These are phyloP conservation scores for Cryptococcus wingfieldii DNA, from an alignment of 1,284 basidiomycete species.

Conservation along the genomic window DNA sequence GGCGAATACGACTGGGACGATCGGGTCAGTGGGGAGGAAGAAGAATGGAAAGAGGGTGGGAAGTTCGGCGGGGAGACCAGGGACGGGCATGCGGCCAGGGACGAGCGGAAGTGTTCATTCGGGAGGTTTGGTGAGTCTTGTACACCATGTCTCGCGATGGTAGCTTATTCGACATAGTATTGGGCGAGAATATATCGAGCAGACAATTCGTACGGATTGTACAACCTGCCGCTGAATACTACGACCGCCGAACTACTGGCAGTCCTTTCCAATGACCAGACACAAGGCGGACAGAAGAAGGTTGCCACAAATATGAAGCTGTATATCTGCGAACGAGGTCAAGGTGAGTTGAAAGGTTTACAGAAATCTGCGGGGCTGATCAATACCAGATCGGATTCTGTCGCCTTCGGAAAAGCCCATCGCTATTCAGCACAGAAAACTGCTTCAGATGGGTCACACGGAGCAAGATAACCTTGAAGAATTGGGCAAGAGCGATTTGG, in stretches of 20 bases:
- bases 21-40: slow-evolving; percentile 12
- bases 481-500: slow-evolving; percentile 75
- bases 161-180: slow-evolving; percentile 29
- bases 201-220: slow-evolving; percentile 69
- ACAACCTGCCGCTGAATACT: slow-evolving; percentile 61
- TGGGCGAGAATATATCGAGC: slow-evolving; percentile 71
- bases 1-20: slow-evolving; percentile 15
- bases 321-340: slow-evolving; percentile 75
- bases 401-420: slow-evolving; percentile 78
- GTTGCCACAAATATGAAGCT: slow-evolving; percentile 62
- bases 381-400: slow-evolving; percentile 66
- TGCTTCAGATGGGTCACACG: slow-evolving; percentile 89
- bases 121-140: slow-evolving; percentile 16
- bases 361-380: slow-evolving; percentile 3
- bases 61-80: slow-evolving; percentile 18
- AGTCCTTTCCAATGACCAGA: slow-evolving; percentile 50
- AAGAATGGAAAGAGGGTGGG: slow-evolving; percentile 21
- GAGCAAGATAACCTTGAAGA: slow-evolving; percentile 74
- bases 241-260: slow-evolving; percentile 68
- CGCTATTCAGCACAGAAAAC: slow-evolving; percentile 73
- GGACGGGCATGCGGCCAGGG: slow-evolving; percentile 23
- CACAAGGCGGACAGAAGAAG: slow-evolving; percentile 53
- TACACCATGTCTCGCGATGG: not conserved
- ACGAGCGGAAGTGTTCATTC: slow-evolving; percentile 20
- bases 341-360: slow-evolving; percentile 56